These are phyloP conservation scores for Laguncularia racemosa DNA, from an alignment of 345 rosid genomes.

Conservation along the genomic window DNA sequence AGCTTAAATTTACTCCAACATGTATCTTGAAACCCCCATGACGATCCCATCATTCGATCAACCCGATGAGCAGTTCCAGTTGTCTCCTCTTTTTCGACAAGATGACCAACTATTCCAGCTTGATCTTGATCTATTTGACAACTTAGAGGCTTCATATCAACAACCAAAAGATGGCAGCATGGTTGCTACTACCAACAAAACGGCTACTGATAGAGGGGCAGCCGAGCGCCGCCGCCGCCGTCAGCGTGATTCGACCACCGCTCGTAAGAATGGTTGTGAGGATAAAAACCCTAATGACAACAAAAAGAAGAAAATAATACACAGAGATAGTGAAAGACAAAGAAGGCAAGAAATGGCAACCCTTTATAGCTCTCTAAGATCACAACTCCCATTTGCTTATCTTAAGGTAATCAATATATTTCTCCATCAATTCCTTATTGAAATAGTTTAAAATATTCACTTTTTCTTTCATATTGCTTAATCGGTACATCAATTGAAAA, in stretches of 20 bases:
- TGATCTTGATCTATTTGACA: too few relatives aligned
- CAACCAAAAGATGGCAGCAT: too few relatives aligned
- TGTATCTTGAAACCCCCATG: slow-evolving; percentile 15
- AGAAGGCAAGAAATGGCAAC: slow-evolving; percentile 41
- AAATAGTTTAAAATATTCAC: background rate
- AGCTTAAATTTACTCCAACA: background rate
- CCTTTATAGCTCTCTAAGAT: slow-evolving; percentile 23
- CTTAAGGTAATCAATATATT: slow-evolving; percentile 24
- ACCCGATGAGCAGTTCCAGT: slow-evolving; percentile 14
- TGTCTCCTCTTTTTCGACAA: slow-evolving; percentile 9
- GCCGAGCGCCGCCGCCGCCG: too few relatives aligned
- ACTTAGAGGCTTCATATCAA: too few relatives aligned
- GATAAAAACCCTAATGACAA: background rate
- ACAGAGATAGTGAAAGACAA: slow-evolving; percentile 31
- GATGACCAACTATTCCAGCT: background rate
- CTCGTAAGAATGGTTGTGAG: background rate
- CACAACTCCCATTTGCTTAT: slow-evolving; percentile 26
- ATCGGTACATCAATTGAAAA: background rate
- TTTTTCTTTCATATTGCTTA: background rate
- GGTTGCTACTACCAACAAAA: too few relatives aligned
- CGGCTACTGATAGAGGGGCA: too few relatives aligned
- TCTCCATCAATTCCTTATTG: background rate
- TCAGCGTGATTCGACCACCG: background rate
- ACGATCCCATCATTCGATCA: slow-evolving; percentile 13
- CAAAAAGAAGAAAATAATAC: slow-evolving; percentile 24